Evolutionary conservation across 768 basidiomycete genomes (phyloP).

Genomic region (Lactarius hatsudake): DNA sequence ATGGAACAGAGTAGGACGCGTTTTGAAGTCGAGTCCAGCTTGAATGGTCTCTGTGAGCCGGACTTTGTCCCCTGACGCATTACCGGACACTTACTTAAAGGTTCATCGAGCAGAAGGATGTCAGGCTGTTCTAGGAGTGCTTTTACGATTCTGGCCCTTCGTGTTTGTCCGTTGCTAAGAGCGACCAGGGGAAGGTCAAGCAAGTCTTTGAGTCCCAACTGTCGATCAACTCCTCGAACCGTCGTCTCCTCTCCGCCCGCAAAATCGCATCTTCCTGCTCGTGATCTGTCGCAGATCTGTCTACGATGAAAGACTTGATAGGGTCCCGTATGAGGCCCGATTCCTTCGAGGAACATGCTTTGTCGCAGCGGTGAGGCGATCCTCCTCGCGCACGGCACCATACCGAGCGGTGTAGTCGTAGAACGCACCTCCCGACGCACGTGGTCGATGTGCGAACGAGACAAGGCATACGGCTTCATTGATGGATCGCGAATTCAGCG

Average conservation of each 20-base stretch:
- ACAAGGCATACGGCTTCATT: slow-evolving; percentile 55
- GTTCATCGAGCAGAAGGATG: slow-evolving; percentile 87
- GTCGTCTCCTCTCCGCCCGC: slow-evolving; percentile 30
- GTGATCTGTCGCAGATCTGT: neutral
- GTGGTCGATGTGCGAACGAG: slow-evolving; percentile 62
- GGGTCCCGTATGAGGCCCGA: slow-evolving; percentile 19
- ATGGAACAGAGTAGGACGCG: slow-evolving; percentile 52
- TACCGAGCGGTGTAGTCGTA: slow-evolving; percentile 93
- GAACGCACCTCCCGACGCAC: slow-evolving; percentile 65
- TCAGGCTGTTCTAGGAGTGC: slow-evolving; percentile 70
- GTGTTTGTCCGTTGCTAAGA: slow-evolving; percentile 88
- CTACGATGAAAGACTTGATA: slow-evolving; percentile 13
- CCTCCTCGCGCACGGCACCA: slow-evolving; percentile 83
- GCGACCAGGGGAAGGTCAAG: slow-evolving; percentile 85
- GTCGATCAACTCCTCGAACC: slow-evolving; percentile 52
- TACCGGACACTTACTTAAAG: slow-evolving; percentile 57
- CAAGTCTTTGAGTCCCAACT: slow-evolving; percentile 56
- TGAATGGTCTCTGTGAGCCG: neutral
- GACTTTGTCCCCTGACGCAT: neutral
- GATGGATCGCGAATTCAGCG: slow-evolving; percentile 35
- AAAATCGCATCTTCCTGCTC: slow-evolving; percentile 24
- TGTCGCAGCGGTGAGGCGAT: slow-evolving; percentile 75
- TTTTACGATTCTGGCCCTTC: slow-evolving; percentile 78
- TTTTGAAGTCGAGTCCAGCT: slow-evolving; percentile 77
- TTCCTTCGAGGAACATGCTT: slow-evolving; percentile 48